These are phyloP conservation scores for Irpex rosettiformis DNA, from an alignment of 1,284 basidiomycete genomes.

Conservation along the genomic window DNA sequence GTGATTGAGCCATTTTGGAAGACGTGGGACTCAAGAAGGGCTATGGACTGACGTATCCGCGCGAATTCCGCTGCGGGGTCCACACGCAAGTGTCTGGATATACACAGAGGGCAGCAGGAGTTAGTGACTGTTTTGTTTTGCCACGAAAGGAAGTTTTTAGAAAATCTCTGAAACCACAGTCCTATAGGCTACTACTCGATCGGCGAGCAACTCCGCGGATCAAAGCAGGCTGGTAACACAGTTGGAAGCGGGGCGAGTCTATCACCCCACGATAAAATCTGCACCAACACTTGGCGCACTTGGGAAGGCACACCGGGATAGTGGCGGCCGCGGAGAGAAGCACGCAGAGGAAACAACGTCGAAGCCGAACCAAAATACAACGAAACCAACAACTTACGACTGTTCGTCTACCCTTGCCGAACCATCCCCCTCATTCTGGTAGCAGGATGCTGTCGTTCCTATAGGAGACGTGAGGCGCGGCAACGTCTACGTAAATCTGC, in stretches of 20 bases:
- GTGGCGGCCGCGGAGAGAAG: not conserved
- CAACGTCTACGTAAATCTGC: not conserved
- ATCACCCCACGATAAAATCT: not conserved
- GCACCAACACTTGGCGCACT: not conserved
- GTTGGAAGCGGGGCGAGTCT: not conserved
- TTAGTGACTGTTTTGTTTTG: constrained; percentile 12
- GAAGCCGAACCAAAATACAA: not conserved
- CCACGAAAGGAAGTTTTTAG: too few relatives aligned
- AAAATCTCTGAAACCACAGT: too few relatives aligned
- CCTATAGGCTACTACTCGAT: not conserved
- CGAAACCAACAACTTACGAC: constrained; percentile 19
- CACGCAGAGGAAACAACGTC: not conserved
- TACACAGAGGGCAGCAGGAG: constrained; percentile 14
- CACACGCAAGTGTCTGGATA: constrained; percentile 44
- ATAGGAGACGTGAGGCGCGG: constrained; percentile 8
- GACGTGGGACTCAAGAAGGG: constrained; percentile 67
- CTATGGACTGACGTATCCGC: constrained; percentile 68
- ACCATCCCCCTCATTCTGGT: constrained; percentile 42
- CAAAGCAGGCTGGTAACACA: not conserved
- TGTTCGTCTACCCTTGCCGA: constrained; percentile 50
- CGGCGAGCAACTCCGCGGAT: constrained; percentile 2
- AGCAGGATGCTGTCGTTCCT: constrained; percentile 75
- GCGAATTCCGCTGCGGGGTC: constrained; percentile 72
- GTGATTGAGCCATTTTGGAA: constrained; percentile 33
- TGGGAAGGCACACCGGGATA: not conserved